Evolutionary conservation across 352 stramenopile genomes (phyloP), one percentile per base, ranked within the genome.

Genomic region (Poterioochromonas sp.): DNA sequence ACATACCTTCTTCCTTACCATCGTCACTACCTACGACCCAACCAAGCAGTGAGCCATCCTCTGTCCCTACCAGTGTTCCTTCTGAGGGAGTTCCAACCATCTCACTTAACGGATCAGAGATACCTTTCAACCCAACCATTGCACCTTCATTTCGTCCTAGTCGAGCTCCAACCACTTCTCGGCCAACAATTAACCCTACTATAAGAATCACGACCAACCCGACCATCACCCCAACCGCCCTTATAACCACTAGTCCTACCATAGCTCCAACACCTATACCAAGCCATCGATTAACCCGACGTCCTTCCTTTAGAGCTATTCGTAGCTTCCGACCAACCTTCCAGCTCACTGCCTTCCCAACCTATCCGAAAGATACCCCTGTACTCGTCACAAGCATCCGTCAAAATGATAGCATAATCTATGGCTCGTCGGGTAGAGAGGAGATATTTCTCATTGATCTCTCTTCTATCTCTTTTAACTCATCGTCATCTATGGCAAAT

Each of bases 1-100:
- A 58, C 47, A 58, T 58, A 58, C 47, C 47, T 58, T 58, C 47
- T 58, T 58, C 47, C 47, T 58, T 58, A 58, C 47, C 47, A 58
- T 58, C 47, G 47, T 58, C 47, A 58, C 47, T 58, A 58, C 47
- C 47, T 58, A 58, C 47, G 47, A 58, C 47, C 47, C 47, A 58
- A 58, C 47, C 47, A 58, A 58, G 47, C 47, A 58, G 47, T 58
- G 47, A 58, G 47, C 47, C 47, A 58, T 58, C 47, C 47, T 58
- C 47, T 58, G 47, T 58, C 47, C 47, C 47, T 58, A 58, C 47
- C 47, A 58, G 47, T 58, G 47, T 58, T 58, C 47, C 47, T 58
- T 26, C 47, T 58, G 47, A 58, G 47, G 47, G 47, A 58, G 47
- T 58, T 58, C 47, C 47, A 58, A 58, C 47, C 47, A 58, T 58